Conservation (phyloP, 2,329 filamentous ascomycete genomes). For the Hypoxylon sp. region DNA sequence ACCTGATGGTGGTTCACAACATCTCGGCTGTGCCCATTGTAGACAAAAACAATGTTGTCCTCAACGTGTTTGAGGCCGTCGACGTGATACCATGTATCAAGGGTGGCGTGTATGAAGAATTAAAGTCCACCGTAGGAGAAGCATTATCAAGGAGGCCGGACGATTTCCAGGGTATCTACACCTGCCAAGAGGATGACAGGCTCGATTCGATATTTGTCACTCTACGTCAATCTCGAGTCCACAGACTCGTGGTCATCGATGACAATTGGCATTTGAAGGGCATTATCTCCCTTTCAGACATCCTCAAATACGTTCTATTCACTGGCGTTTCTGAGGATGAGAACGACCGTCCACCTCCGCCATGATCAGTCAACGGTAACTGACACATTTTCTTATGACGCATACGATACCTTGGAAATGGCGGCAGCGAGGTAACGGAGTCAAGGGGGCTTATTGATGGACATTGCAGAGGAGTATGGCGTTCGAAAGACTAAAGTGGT, state of each 20-base stretch:
- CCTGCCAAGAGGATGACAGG: constrained; percentile 90
- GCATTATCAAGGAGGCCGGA: constrained; percentile 88
- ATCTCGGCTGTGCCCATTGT: constrained; percentile 96
- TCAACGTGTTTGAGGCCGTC: constrained; percentile 98
- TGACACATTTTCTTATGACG: constrained; percentile 29
- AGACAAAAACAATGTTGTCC: constrained; percentile 80
- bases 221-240: constrained; percentile 93
- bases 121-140: constrained; percentile 88
- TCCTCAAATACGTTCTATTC: constrained; percentile 92
- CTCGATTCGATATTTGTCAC: constrained; percentile 98
- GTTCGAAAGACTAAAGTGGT: constrained; percentile 50
- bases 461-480: constrained; percentile 56
- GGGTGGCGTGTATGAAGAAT: constrained; percentile 90
- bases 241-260: constrained; percentile 93
- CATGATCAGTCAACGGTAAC: constrained; percentile 35
- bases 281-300: constrained; percentile 94
- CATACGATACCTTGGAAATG: constrained; percentile 44
- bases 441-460: constrained; percentile 33
- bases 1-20: constrained; percentile 90
- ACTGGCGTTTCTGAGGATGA: constrained; percentile 74
- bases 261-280: constrained; percentile 88
- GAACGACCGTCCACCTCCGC: constrained; percentile 59
- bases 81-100: constrained; percentile 98
- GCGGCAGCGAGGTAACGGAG: constrained; percentile 32
- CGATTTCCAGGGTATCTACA: constrained; percentile 97